Evolutionary conservation across 305 asterid species (phyloP), one percentile per base, ranked within the genome.

Genomic region (Rubia balearica): DNA sequence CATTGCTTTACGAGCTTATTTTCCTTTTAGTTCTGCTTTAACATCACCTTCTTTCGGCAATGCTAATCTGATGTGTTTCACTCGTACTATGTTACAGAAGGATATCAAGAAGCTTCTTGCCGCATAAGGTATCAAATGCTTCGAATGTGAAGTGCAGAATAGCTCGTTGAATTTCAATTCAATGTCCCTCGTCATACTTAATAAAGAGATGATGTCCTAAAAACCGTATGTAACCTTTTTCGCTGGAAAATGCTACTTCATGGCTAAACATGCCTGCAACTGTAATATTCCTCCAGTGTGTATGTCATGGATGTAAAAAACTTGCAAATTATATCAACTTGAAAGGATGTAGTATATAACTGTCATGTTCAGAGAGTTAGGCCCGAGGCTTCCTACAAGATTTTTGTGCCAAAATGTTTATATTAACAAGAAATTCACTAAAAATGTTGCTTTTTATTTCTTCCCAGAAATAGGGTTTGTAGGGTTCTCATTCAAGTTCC

Each of bases 21-120:
- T 19, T 53, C 61, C 16, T 1, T 43, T 51, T 5, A 12, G 21
- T 24, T 7, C 1, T 68, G 30, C 19, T 30, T 19, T 57, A 33
- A 6, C 36, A 12, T 22, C 41, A 19, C 16, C 14, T 40, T 49
- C 24, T 11, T 53, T 33, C 3, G 2, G 8, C 22, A 33, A 71
- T 40, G 1, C 8, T 1, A 13, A 5, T 14, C 36, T 70, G 16
- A 24, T 38, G 9, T 30, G 51, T 63, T 61, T 59, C 7, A 21
- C 46, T 48, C 16, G 11, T 14, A 49, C 40, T 53, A 49, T 74
- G 42, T 75, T 85, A 48, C 97, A 92, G 98, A 86, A 86, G 83
- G 98, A 92, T 73, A 85, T 92, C 78, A 79, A 89, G 84, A 90
- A 85, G 87, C 88, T 88, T 70, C 82, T 92, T 76, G 97, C 93